Evolutionary conservation across 108 stramenopile species (phyloP).

Genomic region (Parietichytrium sp.): DNA sequence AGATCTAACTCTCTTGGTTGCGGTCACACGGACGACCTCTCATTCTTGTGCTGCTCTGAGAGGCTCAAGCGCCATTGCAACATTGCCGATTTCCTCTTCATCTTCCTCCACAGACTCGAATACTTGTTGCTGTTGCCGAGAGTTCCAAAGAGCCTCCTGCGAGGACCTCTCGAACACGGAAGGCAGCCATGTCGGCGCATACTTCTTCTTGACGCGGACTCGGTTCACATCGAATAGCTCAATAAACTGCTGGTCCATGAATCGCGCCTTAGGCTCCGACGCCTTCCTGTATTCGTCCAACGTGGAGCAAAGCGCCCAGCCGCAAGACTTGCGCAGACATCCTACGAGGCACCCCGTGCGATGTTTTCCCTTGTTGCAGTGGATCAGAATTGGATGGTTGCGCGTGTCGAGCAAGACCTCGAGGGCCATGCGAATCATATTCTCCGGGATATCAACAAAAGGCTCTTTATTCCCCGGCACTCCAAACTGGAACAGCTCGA

Average conservation of each 20-base stretch:
- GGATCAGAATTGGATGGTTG: constrained; percentile 56
- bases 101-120: too few species aligned
- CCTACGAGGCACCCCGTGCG: constrained; percentile 58
- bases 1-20: too few species aligned
- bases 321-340: constrained; percentile 50
- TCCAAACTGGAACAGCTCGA: constrained; percentile 53
- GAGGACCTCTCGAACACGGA: too few species aligned
- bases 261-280: constrained; percentile 51
- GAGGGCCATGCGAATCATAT: constrained; percentile 39
- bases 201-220: constrained; percentile 26
- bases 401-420: constrained; percentile 47
- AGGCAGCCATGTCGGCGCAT: background rate
- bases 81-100: too few species aligned
- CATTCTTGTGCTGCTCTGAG: too few species aligned
- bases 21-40: too few species aligned
- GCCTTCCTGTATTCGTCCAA: constrained; percentile 56
- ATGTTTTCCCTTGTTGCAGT: constrained; percentile 59
- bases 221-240: constrained; percentile 42
- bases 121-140: too few species aligned
- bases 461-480: constrained; percentile 57
- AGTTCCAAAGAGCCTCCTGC: too few species aligned
- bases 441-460: background rate
- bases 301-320: constrained; percentile 54
- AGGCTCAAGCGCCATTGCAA: too few species aligned
- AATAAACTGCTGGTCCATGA: constrained; percentile 56